These are phyloP conservation scores for Curvularia eragrostidis DNA, from an alignment of 2,329 filamentous ascomycete genomes.

Conservation along the genomic window DNA sequence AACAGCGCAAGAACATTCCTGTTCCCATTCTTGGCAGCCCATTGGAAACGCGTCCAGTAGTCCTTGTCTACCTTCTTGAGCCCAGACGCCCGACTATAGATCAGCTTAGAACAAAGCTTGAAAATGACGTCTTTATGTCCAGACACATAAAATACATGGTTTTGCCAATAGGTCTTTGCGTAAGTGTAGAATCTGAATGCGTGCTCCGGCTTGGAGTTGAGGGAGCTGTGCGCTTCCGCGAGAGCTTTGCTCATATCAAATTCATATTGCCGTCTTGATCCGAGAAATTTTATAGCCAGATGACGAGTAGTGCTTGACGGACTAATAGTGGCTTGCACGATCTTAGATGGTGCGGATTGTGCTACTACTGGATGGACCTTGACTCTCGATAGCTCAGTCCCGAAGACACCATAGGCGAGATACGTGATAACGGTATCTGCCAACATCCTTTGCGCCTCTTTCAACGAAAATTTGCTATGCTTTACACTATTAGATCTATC, in stretches of 20 bases:
- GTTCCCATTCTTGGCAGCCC: slow-evolving; percentile 13
- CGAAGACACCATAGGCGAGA: slow-evolving; percentile 28
- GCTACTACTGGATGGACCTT: slow-evolving; percentile 10
- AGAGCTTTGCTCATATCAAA: slow-evolving; percentile 25
- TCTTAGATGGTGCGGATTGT: slow-evolving; percentile 15
- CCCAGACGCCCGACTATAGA: neutral
- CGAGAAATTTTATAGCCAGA: slow-evolving; percentile 21
- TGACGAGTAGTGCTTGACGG: slow-evolving; percentile 10
- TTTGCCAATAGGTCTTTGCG: slow-evolving; percentile 24
- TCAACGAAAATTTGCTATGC: slow-evolving; percentile 2
- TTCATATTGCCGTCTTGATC: slow-evolving; percentile 14
- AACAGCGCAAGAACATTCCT: slow-evolving; percentile 3
- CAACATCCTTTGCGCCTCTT: slow-evolving; percentile 21
- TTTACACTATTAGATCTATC: neutral
- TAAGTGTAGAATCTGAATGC: slow-evolving; percentile 22
- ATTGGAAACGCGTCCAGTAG: neutral
- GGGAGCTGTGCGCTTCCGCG: slow-evolving; percentile 14
- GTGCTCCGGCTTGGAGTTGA: slow-evolving; percentile 1
- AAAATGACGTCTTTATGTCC: slow-evolving; percentile 13
- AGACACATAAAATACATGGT: slow-evolving; percentile 22
- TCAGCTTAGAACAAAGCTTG: slow-evolving; percentile 9
- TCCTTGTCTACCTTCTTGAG: neutral
- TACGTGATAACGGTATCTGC: slow-evolving; percentile 33
- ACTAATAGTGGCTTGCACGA: slow-evolving; percentile 18
- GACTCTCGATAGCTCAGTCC: slow-evolving; percentile 21